Evolutionary conservation across 345 rosid genomes (phyloP).

Genomic region (Psidium friedrichsthalianum): DNA sequence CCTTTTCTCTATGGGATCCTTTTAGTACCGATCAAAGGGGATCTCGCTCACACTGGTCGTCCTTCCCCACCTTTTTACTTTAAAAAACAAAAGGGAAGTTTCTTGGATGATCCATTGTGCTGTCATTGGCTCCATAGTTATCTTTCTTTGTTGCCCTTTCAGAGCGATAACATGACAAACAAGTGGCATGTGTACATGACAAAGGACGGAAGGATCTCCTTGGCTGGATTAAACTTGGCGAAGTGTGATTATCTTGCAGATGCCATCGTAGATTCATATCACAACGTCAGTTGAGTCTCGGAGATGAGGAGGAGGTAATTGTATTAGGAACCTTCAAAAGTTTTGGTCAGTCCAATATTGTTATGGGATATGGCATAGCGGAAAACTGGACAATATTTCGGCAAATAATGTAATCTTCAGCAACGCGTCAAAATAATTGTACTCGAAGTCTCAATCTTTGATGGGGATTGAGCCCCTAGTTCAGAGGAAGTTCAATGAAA

Average conservation of each 20-base stretch:
- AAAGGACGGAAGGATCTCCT: constrained; percentile 87
- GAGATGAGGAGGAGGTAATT: background rate
- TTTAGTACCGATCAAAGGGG: background rate
- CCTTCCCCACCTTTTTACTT: background rate
- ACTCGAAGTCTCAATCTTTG: background rate
- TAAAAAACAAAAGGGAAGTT: background rate
- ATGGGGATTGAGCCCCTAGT: background rate
- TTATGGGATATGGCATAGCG: background rate
- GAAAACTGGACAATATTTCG: background rate
- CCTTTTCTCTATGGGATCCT: background rate
- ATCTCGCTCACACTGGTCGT: background rate
- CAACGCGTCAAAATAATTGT: background rate
- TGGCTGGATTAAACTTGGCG: constrained; percentile 85
- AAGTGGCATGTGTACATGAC: constrained; percentile 97
- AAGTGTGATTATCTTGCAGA: constrained; percentile 93
- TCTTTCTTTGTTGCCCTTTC: background rate
- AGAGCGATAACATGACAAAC: constrained; percentile 85
- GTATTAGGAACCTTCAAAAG: background rate
- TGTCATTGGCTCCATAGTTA: background rate
- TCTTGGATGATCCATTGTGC: background rate
- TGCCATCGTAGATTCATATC: constrained; percentile 76
- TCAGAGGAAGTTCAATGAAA: background rate
- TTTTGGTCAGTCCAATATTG: background rate
- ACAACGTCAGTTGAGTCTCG: constrained; percentile 45
- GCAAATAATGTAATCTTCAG: background rate